Evolutionary conservation across 169 alveolate species (phyloP), one percentile per base, ranked within the genome.

Genomic region (Perkinsus marinus): DNA sequence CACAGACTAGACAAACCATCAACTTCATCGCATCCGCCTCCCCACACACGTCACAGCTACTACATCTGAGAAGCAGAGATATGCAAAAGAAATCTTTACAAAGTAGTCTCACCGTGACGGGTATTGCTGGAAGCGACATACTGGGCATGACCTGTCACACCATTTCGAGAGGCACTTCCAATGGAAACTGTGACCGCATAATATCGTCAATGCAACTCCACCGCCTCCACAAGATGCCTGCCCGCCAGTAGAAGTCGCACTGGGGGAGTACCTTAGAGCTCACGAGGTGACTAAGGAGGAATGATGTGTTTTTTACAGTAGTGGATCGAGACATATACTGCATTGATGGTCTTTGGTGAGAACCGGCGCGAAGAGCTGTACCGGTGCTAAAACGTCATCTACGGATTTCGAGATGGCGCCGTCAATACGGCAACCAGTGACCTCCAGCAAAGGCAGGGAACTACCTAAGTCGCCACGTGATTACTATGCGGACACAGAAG

Each of bases 81-180:
- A 10, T 43, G 26, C 17, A 17, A 43, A 9, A 17, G 68, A 43
- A 43, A 10, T 17, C 68, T 17, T 43, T 43, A 17, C 17, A 10
- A 17, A 10, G 26, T 17, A 57, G 34, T 91, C 47, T 41, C 90
- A 68, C 92, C 92, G 94, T 47, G 90, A 92, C 17, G 96, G 96
- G 90, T 93, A 94, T 92, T 94, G 96, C 47, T 94, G 95, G 90
- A 92, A 94, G 26, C 96, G 94, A 91, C 96, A 94, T 0, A 93
- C 95, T 0, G 96, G 96, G 91, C 96, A 94, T 16, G 95, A 91
- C 13, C 92, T 68, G 89, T 94, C 96, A 39, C 94, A 89, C 96
- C 96, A 94, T 37, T 91, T 47, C 37, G 93, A 39, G 17, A 94
- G 69, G 79, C 96, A 94, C 36, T 43, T 39, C 43, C 92, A 68